phyloP scores from a whole-genome alignment of 352 stramenopile species.

The Phytophthora pisi region DNA sequence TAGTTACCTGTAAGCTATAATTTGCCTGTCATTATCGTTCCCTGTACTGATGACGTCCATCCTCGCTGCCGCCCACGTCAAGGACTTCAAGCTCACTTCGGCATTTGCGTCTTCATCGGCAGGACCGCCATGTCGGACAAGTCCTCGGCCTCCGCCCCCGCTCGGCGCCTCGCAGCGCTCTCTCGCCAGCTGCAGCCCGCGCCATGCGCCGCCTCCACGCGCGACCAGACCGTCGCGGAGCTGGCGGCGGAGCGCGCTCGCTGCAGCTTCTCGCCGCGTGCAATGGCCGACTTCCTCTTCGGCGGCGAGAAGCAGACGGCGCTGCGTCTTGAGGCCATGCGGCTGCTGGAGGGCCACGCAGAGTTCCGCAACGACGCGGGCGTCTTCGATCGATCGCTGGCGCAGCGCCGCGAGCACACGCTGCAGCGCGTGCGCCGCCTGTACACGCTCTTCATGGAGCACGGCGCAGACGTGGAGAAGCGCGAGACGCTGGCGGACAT shows the following conservation, averaged over 20 bases:
- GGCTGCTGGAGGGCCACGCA: conserved; percentile 45
- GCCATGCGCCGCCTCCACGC: conserved; percentile 51
- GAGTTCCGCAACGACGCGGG: conserved; percentile 49
- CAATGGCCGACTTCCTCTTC: conserved; percentile 69
- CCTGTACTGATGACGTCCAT: conserved; percentile 3
- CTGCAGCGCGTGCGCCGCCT: conserved; percentile 59
- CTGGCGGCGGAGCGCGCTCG: conserved; percentile 53
- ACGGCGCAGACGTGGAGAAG: conserved; percentile 56
- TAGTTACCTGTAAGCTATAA: not conserved
- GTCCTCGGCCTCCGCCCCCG: conserved; percentile 18
- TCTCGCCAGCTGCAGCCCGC: conserved; percentile 49
- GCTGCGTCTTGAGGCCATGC: conserved; percentile 60
- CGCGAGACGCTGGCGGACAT: conserved; percentile 69
- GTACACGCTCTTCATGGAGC: conserved; percentile 67
- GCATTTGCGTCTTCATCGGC: conserved; percentile 6
- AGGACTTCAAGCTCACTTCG: conserved; percentile 16
- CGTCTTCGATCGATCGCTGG: conserved; percentile 60
- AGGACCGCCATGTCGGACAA: conserved; percentile 31
- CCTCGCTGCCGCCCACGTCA: conserved; percentile 3
- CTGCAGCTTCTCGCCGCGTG: conserved; percentile 55
- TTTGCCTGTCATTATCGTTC: not conserved
- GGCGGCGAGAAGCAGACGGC: conserved; percentile 49
- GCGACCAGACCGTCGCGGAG: conserved; percentile 44
- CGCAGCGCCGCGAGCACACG: conserved; percentile 53
- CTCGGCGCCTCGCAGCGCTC: conserved; percentile 55